Conservation (phyloP, 345 rosid species). For the Populus nigra region DNA sequence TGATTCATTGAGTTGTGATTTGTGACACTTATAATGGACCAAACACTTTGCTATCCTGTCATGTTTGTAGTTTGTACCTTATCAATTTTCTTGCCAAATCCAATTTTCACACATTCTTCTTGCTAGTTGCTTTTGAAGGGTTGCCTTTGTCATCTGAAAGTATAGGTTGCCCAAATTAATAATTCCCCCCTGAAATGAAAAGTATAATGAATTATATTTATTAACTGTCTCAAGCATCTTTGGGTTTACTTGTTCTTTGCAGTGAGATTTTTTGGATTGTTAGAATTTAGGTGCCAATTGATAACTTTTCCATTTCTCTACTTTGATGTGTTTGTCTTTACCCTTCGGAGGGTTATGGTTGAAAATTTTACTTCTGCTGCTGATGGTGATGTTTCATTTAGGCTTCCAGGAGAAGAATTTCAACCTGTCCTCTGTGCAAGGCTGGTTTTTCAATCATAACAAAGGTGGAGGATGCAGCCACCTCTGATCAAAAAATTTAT, state of each 20-base stretch:
- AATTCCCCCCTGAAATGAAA: background rate
- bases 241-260: too few relatives aligned
- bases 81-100: too few relatives aligned
- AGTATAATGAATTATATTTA: background rate
- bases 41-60: too few relatives aligned
- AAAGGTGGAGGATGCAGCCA: constrained; percentile 67
- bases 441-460: constrained; percentile 60
- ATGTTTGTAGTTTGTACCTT: too few relatives aligned
- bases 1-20: too few relatives aligned
- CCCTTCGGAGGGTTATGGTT: background rate
- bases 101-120: too few relatives aligned
- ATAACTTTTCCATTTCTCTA: background rate
- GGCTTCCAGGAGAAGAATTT: constrained; percentile 56
- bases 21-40: too few relatives aligned
- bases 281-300: background rate
- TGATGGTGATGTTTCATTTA: constrained; percentile 21
- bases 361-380: background rate
- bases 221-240: background rate
- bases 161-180: background rate
- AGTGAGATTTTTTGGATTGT: background rate
- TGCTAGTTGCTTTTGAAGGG: background rate
- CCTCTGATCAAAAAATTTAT: constrained; percentile 85
- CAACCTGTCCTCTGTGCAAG: constrained; percentile 91
- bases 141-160: background rate
- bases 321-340: background rate